A percentile compares a stretch with the other conserved stretches of the same genome.
Conservation (phyloP, 73 alveolate genomes). For the Paraurostyla sp. region DNA sequence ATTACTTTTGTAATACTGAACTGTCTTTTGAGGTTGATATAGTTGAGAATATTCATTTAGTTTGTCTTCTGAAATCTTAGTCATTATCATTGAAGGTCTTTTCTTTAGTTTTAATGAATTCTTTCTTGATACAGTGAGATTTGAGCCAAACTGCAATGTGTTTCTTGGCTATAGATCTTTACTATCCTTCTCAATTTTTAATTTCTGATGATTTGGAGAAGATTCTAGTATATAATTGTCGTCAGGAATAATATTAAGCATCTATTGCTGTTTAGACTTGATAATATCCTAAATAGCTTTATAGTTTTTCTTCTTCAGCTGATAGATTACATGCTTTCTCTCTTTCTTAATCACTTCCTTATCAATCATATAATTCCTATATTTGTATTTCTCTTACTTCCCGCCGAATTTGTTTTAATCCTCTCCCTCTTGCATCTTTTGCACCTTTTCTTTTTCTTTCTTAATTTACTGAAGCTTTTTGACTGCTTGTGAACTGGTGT, state of each 20-base stretch:
- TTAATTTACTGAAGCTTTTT: constrained; percentile 5
- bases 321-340: background rate
- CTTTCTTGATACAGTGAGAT: constrained; percentile 2
- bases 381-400: constrained; percentile 10
- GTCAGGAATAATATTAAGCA: constrained; percentile 35
- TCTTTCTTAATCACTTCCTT: background rate
- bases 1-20: background rate
- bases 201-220: background rate
- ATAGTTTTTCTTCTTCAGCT: constrained; percentile 37
- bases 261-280: constrained; percentile 27
- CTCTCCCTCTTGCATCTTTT: background rate
- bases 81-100: constrained; percentile 42
- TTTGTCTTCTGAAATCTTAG: constrained; percentile 18
- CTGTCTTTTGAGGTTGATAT: background rate
- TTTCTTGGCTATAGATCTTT: background rate
- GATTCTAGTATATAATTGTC: background rate
- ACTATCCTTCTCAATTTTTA: background rate
- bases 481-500: background rate
- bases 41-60: background rate
- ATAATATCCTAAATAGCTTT: constrained; percentile 24
- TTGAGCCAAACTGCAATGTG: too few species aligned
- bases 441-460: background rate
- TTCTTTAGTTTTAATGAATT: background rate
- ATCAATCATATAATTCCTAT: constrained; percentile 21
- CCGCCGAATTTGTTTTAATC: background rate